Base-by-base conservation (phyloP, 352 stramenopile species). In the Pythium chondricola region DNA sequence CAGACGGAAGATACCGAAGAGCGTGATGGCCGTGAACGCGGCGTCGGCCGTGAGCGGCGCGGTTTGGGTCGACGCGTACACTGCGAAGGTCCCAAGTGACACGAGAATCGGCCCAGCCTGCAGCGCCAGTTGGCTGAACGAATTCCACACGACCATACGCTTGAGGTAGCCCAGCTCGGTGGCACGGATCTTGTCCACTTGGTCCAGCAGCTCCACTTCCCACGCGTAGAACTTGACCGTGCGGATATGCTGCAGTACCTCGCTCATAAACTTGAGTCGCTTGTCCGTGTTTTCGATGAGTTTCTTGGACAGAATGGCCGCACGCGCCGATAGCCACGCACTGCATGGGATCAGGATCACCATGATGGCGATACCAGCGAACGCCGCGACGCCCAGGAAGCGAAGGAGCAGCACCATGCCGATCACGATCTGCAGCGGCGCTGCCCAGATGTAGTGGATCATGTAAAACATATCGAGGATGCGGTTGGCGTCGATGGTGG, bases 1-100 rank as follows among this genome's bases (percentile, higher is more conserved):
- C 50, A 98, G 87, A 5, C 95, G 76, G 21, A 99, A 83, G 43
- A 99, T 91, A 48, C 97, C 96, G 61, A 99, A 98, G 14, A 99
- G 60, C 13, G 93, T 85, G 42, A 99, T 78, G 2, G 92, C 83
- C 4, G 96, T 98, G 55, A 99, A 96, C 18, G 95, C 96, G 25
- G 69, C 81, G 16, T 95, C 80, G 0, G 47, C 93, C 58, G 60
- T 97, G 69, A 68, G 97, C 17, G 69, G 60, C 22, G 69, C 52
- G 3, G 56, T 52, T 20, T 73, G 48, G 40, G 83, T 39, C 41
- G 68, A 78, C 16, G 74, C 67, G 56, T 77, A 85, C 20, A 75
- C 65, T 6, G 71, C 69, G 60, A 92, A 89, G 3, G 80, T 77
- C 1, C 50, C 67, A n/a, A 87, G 61, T 3, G 75, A 74, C 17